Percentiles rank a stretch among this genome's conserved stretches.
Conservation (phyloP, 2,329 filamentous ascomycete species). For the Didymellaceae sp. region DNA sequence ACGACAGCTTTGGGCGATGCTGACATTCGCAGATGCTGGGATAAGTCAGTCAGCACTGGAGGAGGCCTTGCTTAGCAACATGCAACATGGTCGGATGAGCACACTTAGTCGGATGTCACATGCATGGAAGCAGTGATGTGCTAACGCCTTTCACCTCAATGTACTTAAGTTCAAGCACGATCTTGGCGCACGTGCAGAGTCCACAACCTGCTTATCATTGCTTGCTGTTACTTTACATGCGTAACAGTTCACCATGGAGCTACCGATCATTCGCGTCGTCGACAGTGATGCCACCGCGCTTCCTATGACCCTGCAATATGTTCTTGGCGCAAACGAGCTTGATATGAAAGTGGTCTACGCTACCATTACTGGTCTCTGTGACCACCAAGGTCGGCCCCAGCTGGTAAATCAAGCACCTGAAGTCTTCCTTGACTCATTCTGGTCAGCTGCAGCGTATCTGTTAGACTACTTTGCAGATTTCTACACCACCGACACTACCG, state of each 20-base stretch:
- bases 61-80: constrained; percentile 76
- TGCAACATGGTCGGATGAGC: constrained; percentile 72
- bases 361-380: constrained; percentile 20
- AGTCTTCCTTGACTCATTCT: constrained; percentile 19
- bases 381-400: constrained; percentile 2
- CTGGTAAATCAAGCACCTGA: no score
- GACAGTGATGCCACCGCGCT: constrained; percentile 16
- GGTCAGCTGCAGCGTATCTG: constrained; percentile 24
- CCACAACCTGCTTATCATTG: neutral
- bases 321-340: constrained; percentile 23
- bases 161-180: neutral
- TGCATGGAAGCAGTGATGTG: constrained; percentile 12
- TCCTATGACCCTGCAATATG: constrained; percentile 20
- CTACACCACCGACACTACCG: constrained; percentile 20
- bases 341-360: constrained; percentile 23
- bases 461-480: constrained; percentile 45
- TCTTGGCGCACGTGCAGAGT: neutral
- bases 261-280: constrained; percentile 21
- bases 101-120: constrained; percentile 70
- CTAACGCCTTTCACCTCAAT: constrained; percentile 1
- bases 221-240: neutral
- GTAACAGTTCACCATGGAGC: constrained; percentile 15
- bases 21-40: constrained; percentile 67
- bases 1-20: neutral
- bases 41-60: constrained; percentile 82